Evolutionary conservation across 805 yeast genomes (phyloP).

Genomic region (Wickerhamiella nectarea): DNA sequence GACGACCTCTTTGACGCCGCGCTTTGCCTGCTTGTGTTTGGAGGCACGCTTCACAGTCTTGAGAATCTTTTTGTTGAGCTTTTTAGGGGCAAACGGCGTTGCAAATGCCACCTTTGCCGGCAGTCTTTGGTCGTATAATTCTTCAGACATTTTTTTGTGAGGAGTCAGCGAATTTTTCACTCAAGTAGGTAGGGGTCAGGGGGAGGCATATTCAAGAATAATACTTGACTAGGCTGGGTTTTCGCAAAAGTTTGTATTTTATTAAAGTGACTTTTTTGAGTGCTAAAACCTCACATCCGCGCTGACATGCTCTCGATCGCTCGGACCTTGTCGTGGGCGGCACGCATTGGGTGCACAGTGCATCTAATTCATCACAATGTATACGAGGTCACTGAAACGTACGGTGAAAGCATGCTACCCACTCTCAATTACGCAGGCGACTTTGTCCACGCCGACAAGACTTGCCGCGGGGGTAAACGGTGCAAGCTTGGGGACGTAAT

Average conservation of each 20-base stretch:
- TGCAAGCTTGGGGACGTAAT: constrained; percentile 72
- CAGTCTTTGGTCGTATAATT: constrained; percentile 73
- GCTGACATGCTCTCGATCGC: neutral
- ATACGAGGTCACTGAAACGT: constrained; percentile 65
- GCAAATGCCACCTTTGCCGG: constrained; percentile 89
- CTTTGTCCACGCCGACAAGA: constrained; percentile 62
- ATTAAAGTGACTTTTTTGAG: too few relatives aligned
- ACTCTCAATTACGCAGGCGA: constrained; percentile 65
- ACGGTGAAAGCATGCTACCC: constrained; percentile 94
- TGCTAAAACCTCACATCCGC: too few relatives aligned
- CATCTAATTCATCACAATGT: constrained; percentile 57
- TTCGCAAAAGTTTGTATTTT: too few relatives aligned
- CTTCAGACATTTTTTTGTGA: constrained; percentile 50
- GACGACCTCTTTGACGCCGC: constrained; percentile 98
- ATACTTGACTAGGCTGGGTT: too few relatives aligned
- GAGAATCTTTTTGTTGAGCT: constrained; percentile 84
- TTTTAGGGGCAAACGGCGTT: constrained; percentile 87
- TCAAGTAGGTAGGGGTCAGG: neutral
- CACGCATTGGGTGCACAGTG: constrained; percentile 27
- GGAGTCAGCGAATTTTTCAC: neutral
- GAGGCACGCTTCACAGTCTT: constrained; percentile 97
- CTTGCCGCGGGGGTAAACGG: constrained; percentile 47
- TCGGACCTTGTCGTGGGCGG: constrained; percentile 22
- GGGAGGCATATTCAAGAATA: neutral
- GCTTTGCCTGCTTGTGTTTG: constrained; percentile 92